phyloP scores from a whole-genome alignment of 2,329 filamentous ascomycete genomes.

The Fusarium succisae region DNA sequence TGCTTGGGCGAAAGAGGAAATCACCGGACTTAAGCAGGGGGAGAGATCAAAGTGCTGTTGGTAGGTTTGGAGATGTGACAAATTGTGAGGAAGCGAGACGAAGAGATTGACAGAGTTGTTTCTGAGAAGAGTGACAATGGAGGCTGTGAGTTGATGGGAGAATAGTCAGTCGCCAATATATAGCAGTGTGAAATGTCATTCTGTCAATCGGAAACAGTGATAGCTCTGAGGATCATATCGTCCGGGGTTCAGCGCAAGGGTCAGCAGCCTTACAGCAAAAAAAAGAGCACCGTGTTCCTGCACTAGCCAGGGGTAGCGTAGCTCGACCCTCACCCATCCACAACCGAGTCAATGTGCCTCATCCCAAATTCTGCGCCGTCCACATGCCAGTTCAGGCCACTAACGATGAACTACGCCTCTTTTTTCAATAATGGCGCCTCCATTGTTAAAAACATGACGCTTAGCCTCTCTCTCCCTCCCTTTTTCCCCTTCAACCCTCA shows the following conservation, averaged over 20 bases:
- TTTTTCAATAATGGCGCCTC: constrained; percentile 2
- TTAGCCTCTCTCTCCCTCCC: not conserved
- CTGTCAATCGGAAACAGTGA: not conserved
- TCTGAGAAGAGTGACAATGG: fast-evolving
- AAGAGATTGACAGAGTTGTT: not conserved
- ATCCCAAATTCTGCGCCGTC: constrained; percentile 5
- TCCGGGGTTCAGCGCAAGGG: not conserved
- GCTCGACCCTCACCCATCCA: not conserved
- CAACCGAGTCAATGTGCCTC: not conserved
- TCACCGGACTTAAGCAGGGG: constrained; percentile 24
- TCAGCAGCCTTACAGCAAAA: constrained; percentile 24
- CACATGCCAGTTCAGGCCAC: constrained; percentile 28
- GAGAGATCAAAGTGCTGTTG: not conserved
- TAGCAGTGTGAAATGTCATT: not conserved
- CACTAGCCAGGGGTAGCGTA: constrained; percentile 11
- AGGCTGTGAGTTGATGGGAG: too few species aligned
- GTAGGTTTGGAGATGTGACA: not conserved
- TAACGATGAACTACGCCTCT: constrained; percentile 9
- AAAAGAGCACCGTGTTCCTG: not conserved
- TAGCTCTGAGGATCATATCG: not conserved
- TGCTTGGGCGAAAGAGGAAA: constrained; percentile 23
- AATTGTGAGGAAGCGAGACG: not conserved
- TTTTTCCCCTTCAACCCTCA: not conserved
- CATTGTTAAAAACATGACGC: constrained; percentile 18
- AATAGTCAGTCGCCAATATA: not conserved